A percentile compares a stretch with the other conserved stretches of the same genome.
Evolutionary conservation across 1,284 basidiomycete genomes (phyloP).

Genomic region (Crepidotus sp.): DNA sequence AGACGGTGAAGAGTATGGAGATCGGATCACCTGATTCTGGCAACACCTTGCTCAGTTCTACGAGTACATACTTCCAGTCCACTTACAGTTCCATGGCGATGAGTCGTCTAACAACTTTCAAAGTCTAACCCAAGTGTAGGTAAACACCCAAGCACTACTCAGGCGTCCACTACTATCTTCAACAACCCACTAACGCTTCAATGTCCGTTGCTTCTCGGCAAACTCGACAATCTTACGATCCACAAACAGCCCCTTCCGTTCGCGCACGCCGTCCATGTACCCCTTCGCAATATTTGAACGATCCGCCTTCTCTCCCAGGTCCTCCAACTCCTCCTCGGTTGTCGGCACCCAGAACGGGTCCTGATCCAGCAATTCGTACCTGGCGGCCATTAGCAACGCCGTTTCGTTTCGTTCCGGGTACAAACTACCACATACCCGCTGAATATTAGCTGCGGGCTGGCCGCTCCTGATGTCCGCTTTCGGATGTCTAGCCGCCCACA

Average conservation of each 20-base stretch:
- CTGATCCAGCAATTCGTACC: slow-evolving; percentile 78
- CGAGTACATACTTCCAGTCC: no score
- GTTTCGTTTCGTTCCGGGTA: no score
- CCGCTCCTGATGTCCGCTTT: slow-evolving; percentile 92
- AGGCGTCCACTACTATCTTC: no score
- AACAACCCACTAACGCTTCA: slow-evolving; percentile 55
- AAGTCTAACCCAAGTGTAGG: no score
- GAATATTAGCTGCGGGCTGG: slow-evolving; percentile 95
- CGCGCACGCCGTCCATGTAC: slow-evolving; percentile 89
- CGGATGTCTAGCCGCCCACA: slow-evolving; percentile 66
- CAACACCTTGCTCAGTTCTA: no score
- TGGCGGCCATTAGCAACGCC: background rate
- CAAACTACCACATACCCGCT: slow-evolving; percentile 51
- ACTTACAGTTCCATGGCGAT: no score
- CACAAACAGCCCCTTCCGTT: slow-evolving; percentile 92
- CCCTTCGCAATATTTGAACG: slow-evolving; percentile 88
- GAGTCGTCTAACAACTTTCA: no score
- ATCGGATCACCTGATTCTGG: background rate
- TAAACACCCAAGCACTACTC: background rate
- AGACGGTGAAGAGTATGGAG: background rate
- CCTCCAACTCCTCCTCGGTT: slow-evolving; percentile 96
- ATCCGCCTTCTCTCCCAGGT: slow-evolving; percentile 94
- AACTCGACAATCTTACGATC: slow-evolving; percentile 88
- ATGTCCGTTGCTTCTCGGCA: slow-evolving; percentile 94
- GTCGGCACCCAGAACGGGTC: slow-evolving; percentile 99